Evolutionary conservation across 441 rosid genomes (phyloP).

Genomic region (Jatropha podagrica): DNA sequence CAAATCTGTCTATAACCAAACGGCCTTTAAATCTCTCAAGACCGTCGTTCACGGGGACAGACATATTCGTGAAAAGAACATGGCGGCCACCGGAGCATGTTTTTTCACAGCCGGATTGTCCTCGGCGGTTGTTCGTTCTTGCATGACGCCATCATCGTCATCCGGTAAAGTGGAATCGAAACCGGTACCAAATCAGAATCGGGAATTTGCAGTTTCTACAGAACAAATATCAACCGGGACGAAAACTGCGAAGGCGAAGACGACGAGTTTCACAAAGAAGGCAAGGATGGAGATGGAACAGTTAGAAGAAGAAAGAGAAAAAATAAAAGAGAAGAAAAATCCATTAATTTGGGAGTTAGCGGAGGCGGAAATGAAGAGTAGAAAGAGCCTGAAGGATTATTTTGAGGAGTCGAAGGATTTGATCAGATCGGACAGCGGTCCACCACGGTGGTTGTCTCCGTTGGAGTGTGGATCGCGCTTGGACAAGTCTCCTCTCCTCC

Average conservation of each 20-base stretch:
- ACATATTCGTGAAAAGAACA: not conserved
- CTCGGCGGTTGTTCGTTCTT: slow-evolving; percentile 5
- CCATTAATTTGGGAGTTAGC: slow-evolving; percentile 1
- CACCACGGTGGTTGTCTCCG: slow-evolving; percentile 90
- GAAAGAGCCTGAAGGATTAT: slow-evolving; percentile 48
- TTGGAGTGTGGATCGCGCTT: slow-evolving; percentile 47
- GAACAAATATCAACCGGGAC: slow-evolving; percentile 10
- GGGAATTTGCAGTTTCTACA: slow-evolving; percentile 8
- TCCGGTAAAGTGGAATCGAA: slow-evolving; percentile 8
- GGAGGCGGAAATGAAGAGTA: slow-evolving; percentile 22
- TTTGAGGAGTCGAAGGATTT: slow-evolving; percentile 45
- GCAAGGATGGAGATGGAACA: slow-evolving; percentile 8
- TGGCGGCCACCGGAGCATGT: slow-evolving; percentile 20
- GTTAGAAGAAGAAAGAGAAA: not conserved
- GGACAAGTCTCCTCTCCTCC: slow-evolving; percentile 64
- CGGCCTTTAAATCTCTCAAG: not conserved
- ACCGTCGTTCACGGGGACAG: not conserved
- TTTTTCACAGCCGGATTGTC: not conserved
- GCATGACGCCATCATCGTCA: slow-evolving; percentile 3
- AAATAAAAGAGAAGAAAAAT: not conserved
- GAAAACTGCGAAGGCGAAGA: not conserved
- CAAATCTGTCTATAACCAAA: too few relatives aligned
- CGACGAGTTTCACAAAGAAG: slow-evolving; percentile 3
- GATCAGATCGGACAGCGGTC: slow-evolving; percentile 43
- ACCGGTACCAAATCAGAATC: slow-evolving; percentile 2